Base-by-base conservation (phyloP, 305 asterid genomes). In the Rubia occidens region DNA sequence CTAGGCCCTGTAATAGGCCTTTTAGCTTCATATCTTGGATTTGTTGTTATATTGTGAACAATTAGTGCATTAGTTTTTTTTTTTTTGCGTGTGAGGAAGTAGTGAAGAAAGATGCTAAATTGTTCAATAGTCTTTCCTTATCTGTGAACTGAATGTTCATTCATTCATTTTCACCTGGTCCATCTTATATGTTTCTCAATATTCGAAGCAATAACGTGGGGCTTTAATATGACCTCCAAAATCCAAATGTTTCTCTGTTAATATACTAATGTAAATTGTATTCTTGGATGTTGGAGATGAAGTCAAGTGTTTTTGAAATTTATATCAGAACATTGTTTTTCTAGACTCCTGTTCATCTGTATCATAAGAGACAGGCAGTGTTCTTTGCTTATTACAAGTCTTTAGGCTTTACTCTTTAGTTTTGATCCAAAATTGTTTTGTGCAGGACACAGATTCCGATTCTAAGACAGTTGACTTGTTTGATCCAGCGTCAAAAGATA, bases 381-480 rank as follows among this genome's bases (percentile, higher is more conserved):
- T n/a, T n/a, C n/a, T n/a, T n/a, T n/a, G n/a, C n/a, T n/a, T n/a
- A n/a, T n/a, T n/a, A n/a, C n/a, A n/a, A n/a, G n/a, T n/a, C n/a
- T n/a, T n/a, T n/a, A n/a, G n/a, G n/a, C n/a, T n/a, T n/a, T n/a
- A n/a, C n/a, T n/a, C n/a, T n/a, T n/a, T n/a, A n/a, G n/a, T n/a
- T n/a, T n/a, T n/a, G 60, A 55, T 55, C 29, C 8, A 20, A 18
- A n/a, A 55, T 20, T 35, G 18, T 62, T 45, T 71, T 13, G 80
- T 85, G 82, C 80, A 94, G 99, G 96, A 86, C 55, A 80, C 83
- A 26, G 90, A 81, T 77, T 84, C 89, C 74, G 96, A 87, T 8
- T 29, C 53, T 61, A 95, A 78, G 71, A 82, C 69, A 40, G 74
- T 75, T 77, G 87, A 89, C 77, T 78, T 94, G 75, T 72, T 79